Evolutionary conservation across 1,284 basidiomycete species (phyloP), one percentile per base, ranked within the genome.

Genomic region (Ganoderma boninense): DNA sequence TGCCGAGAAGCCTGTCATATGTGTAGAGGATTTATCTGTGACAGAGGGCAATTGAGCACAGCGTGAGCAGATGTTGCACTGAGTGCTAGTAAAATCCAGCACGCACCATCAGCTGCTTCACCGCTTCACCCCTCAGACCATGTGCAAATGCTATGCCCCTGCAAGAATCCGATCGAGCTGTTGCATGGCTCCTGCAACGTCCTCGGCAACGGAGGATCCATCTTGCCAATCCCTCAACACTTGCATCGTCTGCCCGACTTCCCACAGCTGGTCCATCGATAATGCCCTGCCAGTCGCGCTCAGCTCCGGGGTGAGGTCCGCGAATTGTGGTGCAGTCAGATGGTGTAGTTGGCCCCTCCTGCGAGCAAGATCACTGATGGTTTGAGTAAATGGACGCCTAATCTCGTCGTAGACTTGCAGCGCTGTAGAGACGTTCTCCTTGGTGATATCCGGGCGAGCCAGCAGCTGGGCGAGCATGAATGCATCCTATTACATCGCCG

Each of bases 361-460:
- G n/a, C 57, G 40, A 1, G 70, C 68, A 49, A 66, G 42, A 20
- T 23, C 57, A 16, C 56, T 62, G 32, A 71, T 44, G 16, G 46
- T 54, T 20, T 71, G 70, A 2, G 70, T 52, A 32, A 71, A 44
- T 4, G 65, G 70, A 18, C 70, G 49, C 1, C 70, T 38, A 13
- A 62, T 44, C 18, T 67, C 43, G 65, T 71, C 70, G 40, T 68
- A 71, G 16, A 71, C 56, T 35, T 57, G 62, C 26, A 71, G 42
- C 20, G 57, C 57, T 16, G 20, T 26, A 26, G 61, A 40, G 4
- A 65, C 32, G 13, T 40, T 57, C 4, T 18, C 38, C 5, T 26
- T 54, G 18, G 14, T 40, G 13, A 67, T 42, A 26, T 18, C 14
- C 7, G 70, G 32, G 10, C 69, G 62, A 10, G 57, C 70, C 8